Evolutionary conservation across 495 filamentous ascomycete species (phyloP).

Genomic region (Penicillium cosmopolitanum): DNA sequence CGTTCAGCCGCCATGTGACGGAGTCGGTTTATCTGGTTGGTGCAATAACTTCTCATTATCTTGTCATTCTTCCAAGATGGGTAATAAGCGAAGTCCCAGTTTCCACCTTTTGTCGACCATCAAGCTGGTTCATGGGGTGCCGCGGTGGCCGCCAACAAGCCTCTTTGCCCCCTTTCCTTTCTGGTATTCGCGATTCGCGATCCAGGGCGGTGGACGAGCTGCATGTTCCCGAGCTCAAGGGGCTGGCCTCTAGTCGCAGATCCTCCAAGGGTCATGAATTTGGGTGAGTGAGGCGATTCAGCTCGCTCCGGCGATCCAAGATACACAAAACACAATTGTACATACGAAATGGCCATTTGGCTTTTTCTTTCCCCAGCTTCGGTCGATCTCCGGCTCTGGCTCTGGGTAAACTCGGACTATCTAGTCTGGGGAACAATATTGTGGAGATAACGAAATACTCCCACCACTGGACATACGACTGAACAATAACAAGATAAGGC

Average conservation of each 20-base stretch:
- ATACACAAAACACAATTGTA: background rate
- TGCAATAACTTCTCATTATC: slow-evolving; percentile 5
- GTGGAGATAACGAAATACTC: background rate
- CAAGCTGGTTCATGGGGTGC: background rate
- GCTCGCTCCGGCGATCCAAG: background rate
- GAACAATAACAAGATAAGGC: background rate
- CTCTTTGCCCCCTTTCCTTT: background rate
- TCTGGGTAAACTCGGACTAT: background rate
- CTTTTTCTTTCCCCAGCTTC: background rate
- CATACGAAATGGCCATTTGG: too few species aligned
- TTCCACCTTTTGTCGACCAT: background rate
- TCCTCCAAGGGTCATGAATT: slow-evolving; percentile 21
- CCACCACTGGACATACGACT: background rate
- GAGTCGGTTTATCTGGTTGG: slow-evolving; percentile 21
- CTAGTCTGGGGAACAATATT: background rate
- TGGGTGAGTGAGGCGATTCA: background rate
- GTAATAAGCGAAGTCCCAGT: background rate
- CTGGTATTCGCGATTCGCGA: slow-evolving; percentile 9
- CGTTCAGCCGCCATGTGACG: slow-evolving; percentile 22
- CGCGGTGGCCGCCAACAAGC: background rate
- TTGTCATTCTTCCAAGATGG: background rate
- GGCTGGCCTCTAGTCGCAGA: slow-evolving; percentile 27
- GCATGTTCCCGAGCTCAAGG: slow-evolving; percentile 19
- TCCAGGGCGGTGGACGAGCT: slow-evolving; percentile 18
- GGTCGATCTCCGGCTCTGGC: background rate